These are phyloP conservation scores for Aspergillus ochraceoroseus DNA, from an alignment of 2,329 filamentous ascomycete genomes.

Conservation along the genomic window DNA sequence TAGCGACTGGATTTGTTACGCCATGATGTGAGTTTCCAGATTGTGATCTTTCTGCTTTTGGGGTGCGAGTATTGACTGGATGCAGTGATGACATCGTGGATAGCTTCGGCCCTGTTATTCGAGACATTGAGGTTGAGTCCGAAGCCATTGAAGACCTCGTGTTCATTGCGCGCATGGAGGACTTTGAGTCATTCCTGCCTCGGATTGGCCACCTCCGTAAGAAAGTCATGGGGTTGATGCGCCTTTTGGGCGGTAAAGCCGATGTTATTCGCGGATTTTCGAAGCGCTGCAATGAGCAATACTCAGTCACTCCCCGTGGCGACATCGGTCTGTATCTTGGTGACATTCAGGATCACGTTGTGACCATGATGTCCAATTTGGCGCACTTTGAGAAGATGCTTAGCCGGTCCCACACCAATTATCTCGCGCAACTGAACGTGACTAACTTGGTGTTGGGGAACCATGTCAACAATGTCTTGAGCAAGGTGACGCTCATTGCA, in stretches of 20 bases:
- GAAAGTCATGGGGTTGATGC: slow-evolving; percentile 88
- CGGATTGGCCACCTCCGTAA: slow-evolving; percentile 88
- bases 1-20: slow-evolving; percentile 98
- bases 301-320: slow-evolving; percentile 88
- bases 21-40: slow-evolving; percentile 78
- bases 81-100: slow-evolving; percentile 90
- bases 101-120: slow-evolving; percentile 84
- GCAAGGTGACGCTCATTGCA: slow-evolving; percentile 90
- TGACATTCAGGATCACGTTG: slow-evolving; percentile 98
- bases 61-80: slow-evolving; percentile 7
- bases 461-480: slow-evolving; percentile 78
- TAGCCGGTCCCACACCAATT: slow-evolving; percentile 88
- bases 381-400: slow-evolving; percentile 97
- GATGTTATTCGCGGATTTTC: slow-evolving; percentile 97
- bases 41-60: slow-evolving; percentile 24
- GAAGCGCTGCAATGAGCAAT: slow-evolving; percentile 97
- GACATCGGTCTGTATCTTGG: slow-evolving; percentile 95
- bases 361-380: slow-evolving; percentile 97
- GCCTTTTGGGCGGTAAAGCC: slow-evolving; percentile 92
- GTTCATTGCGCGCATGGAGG: slow-evolving; percentile 83
- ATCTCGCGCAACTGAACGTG: slow-evolving; percentile 88
- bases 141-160: slow-evolving; percentile 94
- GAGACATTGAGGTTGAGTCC: slow-evolving; percentile 78
- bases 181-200: slow-evolving; percentile 80
- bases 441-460: slow-evolving; percentile 87